These are phyloP conservation scores for Thelephora ganbajun DNA, from an alignment of 768 basidiomycete genomes.

Conservation along the genomic window DNA sequence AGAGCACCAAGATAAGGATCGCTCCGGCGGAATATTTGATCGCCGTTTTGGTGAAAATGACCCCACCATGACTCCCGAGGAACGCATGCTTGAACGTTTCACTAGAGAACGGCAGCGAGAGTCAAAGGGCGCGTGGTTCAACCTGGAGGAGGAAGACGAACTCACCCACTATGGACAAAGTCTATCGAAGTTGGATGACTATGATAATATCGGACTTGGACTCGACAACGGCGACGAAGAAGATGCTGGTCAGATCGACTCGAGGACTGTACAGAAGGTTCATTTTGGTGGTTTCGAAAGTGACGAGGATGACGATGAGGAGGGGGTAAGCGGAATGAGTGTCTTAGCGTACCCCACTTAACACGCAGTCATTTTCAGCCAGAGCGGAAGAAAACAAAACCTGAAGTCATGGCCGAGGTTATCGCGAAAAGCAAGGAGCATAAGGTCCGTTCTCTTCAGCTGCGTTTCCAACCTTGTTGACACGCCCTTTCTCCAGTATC, in stretches of 20 bases:
- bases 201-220: slow-evolving; percentile 55
- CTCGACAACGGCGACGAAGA: slow-evolving; percentile 43
- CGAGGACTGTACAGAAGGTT: slow-evolving; percentile 44
- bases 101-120: slow-evolving; percentile 76
- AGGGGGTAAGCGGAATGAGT: slow-evolving; percentile 21
- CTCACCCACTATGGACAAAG: slow-evolving; percentile 88
- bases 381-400: slow-evolving; percentile 77
- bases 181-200: slow-evolving; percentile 73
- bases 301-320: slow-evolving; percentile 40
- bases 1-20: slow-evolving; percentile 70
- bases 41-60: slow-evolving; percentile 95
- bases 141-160: slow-evolving; percentile 84
- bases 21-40: slow-evolving; percentile 83
- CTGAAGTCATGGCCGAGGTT: slow-evolving; percentile 96
- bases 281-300: slow-evolving; percentile 87
- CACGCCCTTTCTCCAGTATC: slow-evolving; percentile 34
- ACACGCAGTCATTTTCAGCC: slow-evolving; percentile 30
- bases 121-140: slow-evolving; percentile 68
- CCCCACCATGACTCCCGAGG: slow-evolving; percentile 84
- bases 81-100: slow-evolving; percentile 94
- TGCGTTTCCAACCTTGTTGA: neutral
- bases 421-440: slow-evolving; percentile 95
- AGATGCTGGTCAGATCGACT: slow-evolving; percentile 47
- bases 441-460: slow-evolving; percentile 41
- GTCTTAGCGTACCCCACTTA: slow-evolving; percentile 1